Evolutionary conservation across 768 basidiomycete genomes (phyloP).

Genomic region (Leucogyrophana mollusca): DNA sequence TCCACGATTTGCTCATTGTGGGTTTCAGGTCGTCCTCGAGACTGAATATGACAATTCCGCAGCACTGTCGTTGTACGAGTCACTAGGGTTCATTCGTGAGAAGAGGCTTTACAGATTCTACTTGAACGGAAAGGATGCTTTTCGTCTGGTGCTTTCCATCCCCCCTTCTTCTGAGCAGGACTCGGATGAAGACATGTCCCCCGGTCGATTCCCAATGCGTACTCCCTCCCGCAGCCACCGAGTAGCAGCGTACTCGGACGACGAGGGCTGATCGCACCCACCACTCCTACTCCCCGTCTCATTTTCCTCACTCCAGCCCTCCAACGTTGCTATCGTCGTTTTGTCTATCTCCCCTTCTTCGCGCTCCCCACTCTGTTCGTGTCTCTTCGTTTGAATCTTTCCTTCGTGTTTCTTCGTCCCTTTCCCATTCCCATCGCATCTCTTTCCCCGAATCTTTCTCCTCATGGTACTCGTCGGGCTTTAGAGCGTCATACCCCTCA

Average conservation of each 20-base stretch:
- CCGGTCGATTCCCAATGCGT: conserved; percentile 2
- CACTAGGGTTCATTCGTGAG: conserved; percentile 93
- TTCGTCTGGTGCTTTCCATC: conserved; percentile 70
- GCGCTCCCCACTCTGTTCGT: too few relatives aligned
- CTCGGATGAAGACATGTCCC: conserved; percentile 16
- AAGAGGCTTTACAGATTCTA: conserved; percentile 95
- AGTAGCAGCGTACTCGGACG: conserved; percentile 23
- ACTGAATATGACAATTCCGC: conserved; percentile 93
- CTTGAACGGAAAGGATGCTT: conserved; percentile 96
- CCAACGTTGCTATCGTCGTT: too few relatives aligned
- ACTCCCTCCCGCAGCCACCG: conserved; percentile 16
- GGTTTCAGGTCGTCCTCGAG: conserved; percentile 80
- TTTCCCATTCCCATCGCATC: too few relatives aligned
- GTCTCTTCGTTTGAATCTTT: too few relatives aligned
- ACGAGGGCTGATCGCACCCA: conserved; percentile 11
- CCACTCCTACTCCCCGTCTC: background rate
- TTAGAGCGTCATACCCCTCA: too few relatives aligned
- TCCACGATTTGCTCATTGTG: background rate
- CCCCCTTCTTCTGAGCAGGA: conserved; percentile 29
- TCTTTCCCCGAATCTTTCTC: too few relatives aligned
- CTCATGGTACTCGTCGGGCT: too few relatives aligned
- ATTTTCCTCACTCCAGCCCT: too few relatives aligned
- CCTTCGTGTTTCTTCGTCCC: too few relatives aligned
- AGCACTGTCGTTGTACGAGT: conserved; percentile 86
- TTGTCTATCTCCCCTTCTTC: too few relatives aligned